Evolutionary conservation across 2,329 filamentous ascomycete species (phyloP), one percentile per base, ranked within the genome.

Genomic region (Sordariomycetes sp.): DNA sequence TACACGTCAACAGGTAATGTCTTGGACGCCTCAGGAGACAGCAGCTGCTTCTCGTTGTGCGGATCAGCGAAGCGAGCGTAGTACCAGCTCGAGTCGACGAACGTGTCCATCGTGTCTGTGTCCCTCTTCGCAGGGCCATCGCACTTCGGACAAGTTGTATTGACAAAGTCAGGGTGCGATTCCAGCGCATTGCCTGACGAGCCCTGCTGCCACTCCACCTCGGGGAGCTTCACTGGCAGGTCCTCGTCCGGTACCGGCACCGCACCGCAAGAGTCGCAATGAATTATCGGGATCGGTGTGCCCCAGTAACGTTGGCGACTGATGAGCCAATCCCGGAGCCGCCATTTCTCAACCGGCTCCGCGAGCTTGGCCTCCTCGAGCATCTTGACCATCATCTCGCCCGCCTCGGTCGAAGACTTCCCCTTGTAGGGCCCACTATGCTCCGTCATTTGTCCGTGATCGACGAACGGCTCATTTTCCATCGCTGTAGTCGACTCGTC

Each of bases 11-110:
- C 86, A 0, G 86, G 85, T 29, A 92, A 69, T 12, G 64, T 49
- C 40, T 70, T 63, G 10, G 74, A 73, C 20, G 67, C 67, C 14
- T 66, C 59, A n/a, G 75, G 58, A 1, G 75, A 76, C 42, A 93
- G 78, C 0, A 76, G 77, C 11, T 63, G 53, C 3, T 68, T 49
- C 11, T 64, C 44, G 44, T 92, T 88, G 14, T 76, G 64, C 1
- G 82, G 65, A 46, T 93, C 85, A 19, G 79, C 59, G 46, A 86
- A 94, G 10, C 86, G 75, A 59, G 88, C 76, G 49, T 80, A 94
- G 56, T 94, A 94, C 87, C 87, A 94, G 35, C 86, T 93, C 2
- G 86, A 94, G 58, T 94, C 87, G 40, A 94, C 87, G 58, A 94
- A 94, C 0, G 87, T 94, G 55, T 94, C 87, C 87, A 94, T 94